A percentile compares a stretch with the other conserved stretches of the same genome.
Conservation (phyloP, 805 yeast genomes). For the Teunomyces funiuensis region DNA sequence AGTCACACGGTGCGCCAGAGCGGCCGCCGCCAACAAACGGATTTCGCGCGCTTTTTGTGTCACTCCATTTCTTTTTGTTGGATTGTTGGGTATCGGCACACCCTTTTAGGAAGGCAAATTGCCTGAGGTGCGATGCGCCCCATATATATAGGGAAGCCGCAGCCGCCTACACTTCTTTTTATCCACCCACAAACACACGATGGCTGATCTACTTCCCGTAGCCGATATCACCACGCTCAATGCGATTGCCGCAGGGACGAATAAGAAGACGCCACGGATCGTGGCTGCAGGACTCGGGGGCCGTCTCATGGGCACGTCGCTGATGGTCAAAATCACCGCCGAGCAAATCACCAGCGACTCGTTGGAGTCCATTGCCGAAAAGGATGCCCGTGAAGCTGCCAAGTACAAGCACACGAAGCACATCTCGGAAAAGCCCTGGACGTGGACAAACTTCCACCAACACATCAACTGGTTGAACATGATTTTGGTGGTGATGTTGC, state of each 20-base stretch:
- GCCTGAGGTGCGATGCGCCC: neutral
- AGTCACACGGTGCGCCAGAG: too few relatives aligned
- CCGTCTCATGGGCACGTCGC: slow-evolving; percentile 76
- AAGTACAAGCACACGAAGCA: slow-evolving; percentile 48
- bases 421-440: slow-evolving; percentile 80
- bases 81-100: neutral
- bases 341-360: slow-evolving; percentile 57
- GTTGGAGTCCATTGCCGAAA: slow-evolving; percentile 40
- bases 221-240: slow-evolving; percentile 71
- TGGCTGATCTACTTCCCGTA: slow-evolving; percentile 21
- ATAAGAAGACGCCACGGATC: slow-evolving; percentile 65
- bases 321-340: slow-evolving; percentile 65
- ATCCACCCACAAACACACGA: neutral
- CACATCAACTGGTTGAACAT: slow-evolving; percentile 81
- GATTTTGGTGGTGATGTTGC: slow-evolving; percentile 61
- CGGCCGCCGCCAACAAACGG: too few relatives aligned
- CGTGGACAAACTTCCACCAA: slow-evolving; percentile 64
- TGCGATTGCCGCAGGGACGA: slow-evolving; percentile 79
- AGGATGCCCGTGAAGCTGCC: slow-evolving; percentile 38
- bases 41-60: too few relatives aligned
- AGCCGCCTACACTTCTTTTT: neutral
- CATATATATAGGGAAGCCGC: neutral
- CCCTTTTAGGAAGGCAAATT: neutral
- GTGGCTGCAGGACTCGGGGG: slow-evolving; percentile 81
- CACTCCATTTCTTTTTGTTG: too few relatives aligned